Evolutionary conservation across 2,329 filamentous ascomycete genomes (phyloP).

Genomic region (Emmonsia crescens): DNA sequence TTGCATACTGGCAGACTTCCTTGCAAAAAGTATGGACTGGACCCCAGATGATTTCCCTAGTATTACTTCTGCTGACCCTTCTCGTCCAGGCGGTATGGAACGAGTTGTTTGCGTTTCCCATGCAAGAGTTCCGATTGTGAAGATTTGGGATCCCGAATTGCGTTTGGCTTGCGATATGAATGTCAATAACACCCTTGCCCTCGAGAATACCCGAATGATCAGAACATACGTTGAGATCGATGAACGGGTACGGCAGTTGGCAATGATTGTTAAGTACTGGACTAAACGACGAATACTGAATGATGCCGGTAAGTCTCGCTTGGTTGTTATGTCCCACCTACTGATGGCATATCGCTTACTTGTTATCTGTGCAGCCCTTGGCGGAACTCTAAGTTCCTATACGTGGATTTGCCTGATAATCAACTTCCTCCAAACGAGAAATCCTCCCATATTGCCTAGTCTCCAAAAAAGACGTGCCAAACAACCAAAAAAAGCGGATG

Average conservation of each 20-base stretch:
- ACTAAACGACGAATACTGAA: slow-evolving; percentile 86
- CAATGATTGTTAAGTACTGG: slow-evolving; percentile 98
- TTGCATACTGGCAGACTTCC: slow-evolving; percentile 76
- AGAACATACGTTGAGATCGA: slow-evolving; percentile 93
- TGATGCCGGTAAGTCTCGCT: slow-evolving; percentile 65
- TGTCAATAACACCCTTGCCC: slow-evolving; percentile 88
- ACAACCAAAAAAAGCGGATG: slow-evolving; percentile 50
- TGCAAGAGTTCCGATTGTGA: slow-evolving; percentile 96
- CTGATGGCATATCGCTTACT: slow-evolving; percentile 13
- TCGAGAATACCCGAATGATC: slow-evolving; percentile 97
- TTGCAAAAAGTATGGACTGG: slow-evolving; percentile 63
- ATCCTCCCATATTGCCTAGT: slow-evolving; percentile 72
- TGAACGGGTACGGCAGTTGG: slow-evolving; percentile 75
- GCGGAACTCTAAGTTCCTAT: slow-evolving; percentile 92
- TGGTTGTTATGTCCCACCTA: not conserved
- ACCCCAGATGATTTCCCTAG: not conserved
- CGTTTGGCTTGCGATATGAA: slow-evolving; percentile 93
- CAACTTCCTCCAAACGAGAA: slow-evolving; percentile 82
- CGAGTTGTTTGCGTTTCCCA: slow-evolving; percentile 88
- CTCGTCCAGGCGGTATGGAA: slow-evolving; percentile 73
- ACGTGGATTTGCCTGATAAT: slow-evolving; percentile 99
- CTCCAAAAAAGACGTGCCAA: slow-evolving; percentile 60
- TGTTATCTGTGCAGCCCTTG: slow-evolving; percentile 53
- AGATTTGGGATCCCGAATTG: slow-evolving; percentile 94
- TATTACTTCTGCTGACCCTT: slow-evolving; percentile 6